A percentile compares a stretch with the other conserved stretches of the same genome.
Evolutionary conservation across 139 green algal genomes (phyloP).

Genomic region (Medakamo hakoo): DNA sequence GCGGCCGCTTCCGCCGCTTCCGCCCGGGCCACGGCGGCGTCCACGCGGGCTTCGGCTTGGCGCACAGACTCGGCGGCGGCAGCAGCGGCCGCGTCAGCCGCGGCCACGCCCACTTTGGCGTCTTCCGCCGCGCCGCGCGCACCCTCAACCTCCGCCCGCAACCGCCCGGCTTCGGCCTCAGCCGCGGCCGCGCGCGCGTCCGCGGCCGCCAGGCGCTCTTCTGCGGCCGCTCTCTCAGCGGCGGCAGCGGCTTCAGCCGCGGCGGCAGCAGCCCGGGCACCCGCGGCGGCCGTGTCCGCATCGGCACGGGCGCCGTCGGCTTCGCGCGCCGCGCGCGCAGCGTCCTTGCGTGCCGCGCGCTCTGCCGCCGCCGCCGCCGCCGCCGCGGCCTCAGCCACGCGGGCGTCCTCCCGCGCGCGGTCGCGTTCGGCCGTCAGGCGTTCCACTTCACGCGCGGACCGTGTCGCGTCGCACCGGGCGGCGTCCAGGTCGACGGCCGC

Average conservation of each 20-base stretch:
- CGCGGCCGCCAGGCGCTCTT: slow-evolving; percentile 6
- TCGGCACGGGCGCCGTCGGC: slow-evolving; percentile 9
- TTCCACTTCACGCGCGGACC: slow-evolving; percentile 47
- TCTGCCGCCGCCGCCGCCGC: slow-evolving; percentile 33
- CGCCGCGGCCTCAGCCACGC: slow-evolving; percentile 15
- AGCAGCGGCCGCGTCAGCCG: slow-evolving; percentile 6
- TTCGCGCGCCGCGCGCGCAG: slow-evolving; percentile 20
- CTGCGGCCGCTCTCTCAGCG: not conserved
- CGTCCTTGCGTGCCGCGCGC: slow-evolving; percentile 35
- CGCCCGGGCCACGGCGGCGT: not conserved
- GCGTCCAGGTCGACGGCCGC: slow-evolving; percentile 50
- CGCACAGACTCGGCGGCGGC: slow-evolving; percentile 1
- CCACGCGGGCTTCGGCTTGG: slow-evolving; percentile 2
- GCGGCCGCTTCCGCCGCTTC: not conserved
- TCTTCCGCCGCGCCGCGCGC: slow-evolving; percentile 2
- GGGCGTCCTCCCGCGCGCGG: slow-evolving; percentile 34
- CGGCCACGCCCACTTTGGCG: slow-evolving; percentile 6
- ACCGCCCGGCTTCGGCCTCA: slow-evolving; percentile 3
- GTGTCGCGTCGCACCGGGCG: slow-evolving; percentile 26
- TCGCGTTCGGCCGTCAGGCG: slow-evolving; percentile 46
- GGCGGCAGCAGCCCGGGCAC: slow-evolving; percentile 8
- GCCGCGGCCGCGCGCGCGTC: slow-evolving; percentile 3
- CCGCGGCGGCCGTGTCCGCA: slow-evolving; percentile 1
- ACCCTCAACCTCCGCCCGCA: slow-evolving; percentile 13
- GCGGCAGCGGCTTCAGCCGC: slow-evolving; percentile 4